A percentile compares a stretch with the other conserved stretches of the same genome.
These are phyloP conservation scores for Fusarium napiforme DNA, from an alignment of 2,329 filamentous ascomycete species.

Conservation along the genomic window DNA sequence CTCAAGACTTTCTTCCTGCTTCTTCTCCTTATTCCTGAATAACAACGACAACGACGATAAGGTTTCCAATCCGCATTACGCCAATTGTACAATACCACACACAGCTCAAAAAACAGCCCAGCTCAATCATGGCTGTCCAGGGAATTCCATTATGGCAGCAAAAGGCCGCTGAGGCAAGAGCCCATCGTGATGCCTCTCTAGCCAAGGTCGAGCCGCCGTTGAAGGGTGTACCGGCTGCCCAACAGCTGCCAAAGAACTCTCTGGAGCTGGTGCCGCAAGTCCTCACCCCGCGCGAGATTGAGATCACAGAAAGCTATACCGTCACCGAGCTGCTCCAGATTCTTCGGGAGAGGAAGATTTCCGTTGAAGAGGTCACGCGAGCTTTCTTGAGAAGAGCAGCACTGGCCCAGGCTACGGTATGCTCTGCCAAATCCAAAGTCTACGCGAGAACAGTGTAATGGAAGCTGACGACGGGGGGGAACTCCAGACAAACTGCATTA, in stretches of 20 bases:
- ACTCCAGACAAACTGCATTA: slow-evolving; percentile 48
- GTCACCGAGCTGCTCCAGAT: slow-evolving; percentile 33
- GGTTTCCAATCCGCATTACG: background rate
- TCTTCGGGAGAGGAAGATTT: slow-evolving; percentile 30
- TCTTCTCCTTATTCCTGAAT: background rate
- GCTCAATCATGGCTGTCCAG: background rate
- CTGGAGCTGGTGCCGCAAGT: slow-evolving; percentile 37
- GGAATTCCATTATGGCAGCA: background rate
- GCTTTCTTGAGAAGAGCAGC: slow-evolving; percentile 43
- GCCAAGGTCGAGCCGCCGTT: slow-evolving; percentile 44
- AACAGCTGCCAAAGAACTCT: slow-evolving; percentile 36
- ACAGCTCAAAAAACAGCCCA: background rate
- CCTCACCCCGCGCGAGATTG: slow-evolving; percentile 40
- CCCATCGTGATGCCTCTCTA: slow-evolving; percentile 37
- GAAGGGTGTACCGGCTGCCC: slow-evolving; percentile 33
- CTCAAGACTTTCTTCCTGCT: background rate
- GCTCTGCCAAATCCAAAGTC: background rate
- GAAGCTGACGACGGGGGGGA: background rate
- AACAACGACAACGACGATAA: background rate
- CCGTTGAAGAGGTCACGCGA: slow-evolving; percentile 43
- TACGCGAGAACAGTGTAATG: background rate
- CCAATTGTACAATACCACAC: background rate
- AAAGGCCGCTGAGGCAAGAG: background rate
- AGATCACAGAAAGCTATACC: slow-evolving; percentile 44
- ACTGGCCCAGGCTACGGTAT: slow-evolving; percentile 41